A percentile compares a stretch with the other conserved stretches of the same genome.
Conservation (phyloP, 371 early-diverging fungal genomes). For the Cokeromyces recurvatus region DNA sequence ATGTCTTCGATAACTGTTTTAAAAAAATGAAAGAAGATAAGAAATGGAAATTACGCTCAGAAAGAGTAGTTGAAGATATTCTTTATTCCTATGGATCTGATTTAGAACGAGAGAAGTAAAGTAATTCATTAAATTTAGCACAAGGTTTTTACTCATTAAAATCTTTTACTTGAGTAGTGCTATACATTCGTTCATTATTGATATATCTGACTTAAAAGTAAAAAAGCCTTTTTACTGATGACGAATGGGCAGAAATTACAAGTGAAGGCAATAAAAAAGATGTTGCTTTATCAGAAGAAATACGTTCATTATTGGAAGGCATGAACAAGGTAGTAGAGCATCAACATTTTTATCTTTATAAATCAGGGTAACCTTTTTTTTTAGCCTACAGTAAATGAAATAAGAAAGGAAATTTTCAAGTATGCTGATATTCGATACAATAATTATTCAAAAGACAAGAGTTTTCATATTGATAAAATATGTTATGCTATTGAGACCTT, state of each 20-base stretch:
- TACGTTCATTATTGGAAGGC: background rate
- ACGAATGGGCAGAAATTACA: constrained; percentile 1
- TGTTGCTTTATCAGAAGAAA: background rate
- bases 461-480: constrained; percentile 3
- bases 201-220: background rate
- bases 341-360: background rate
- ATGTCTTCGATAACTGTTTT: background rate
- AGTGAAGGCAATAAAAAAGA: background rate
- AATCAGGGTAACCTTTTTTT: background rate
- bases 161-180: background rate
- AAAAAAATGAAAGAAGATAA: too few species aligned
- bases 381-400: background rate
- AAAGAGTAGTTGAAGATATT: constrained; percentile 2
- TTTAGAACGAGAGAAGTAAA: constrained; percentile 2
- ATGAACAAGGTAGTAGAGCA: constrained; percentile 1
- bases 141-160: too few species aligned
- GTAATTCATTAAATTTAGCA: background rate
- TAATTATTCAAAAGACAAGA: background rate
- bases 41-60: constrained; percentile 4
- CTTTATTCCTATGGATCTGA: background rate
- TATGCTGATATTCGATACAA: constrained; percentile 4
- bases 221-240: constrained; percentile 2
- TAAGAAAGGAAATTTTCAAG: constrained; percentile 1
- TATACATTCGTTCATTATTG: constrained; percentile 3
- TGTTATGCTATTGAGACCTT: constrained; percentile 3